Base-by-base conservation (phyloP, 768 basidiomycete species). In the Serpula lacrymans region DNA sequence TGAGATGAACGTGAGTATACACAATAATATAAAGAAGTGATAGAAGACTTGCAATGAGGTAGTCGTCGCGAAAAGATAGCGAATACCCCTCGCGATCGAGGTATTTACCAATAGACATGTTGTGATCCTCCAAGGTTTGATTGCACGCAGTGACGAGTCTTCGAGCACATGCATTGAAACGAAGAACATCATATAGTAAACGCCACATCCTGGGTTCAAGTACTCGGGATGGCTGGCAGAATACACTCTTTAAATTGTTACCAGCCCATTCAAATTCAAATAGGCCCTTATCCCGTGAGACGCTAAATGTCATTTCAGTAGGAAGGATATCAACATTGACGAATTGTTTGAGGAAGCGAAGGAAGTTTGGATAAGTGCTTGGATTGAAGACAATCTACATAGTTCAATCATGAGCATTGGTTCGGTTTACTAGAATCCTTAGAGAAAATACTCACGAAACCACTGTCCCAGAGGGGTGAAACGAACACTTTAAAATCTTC, bases 251-350 rank as follows among this genome's bases (percentile, higher is more conserved):
- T 0, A 78, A 65, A 34, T 75, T 78, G 48, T 77, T 74, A 22
- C 85, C 84, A 3, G 85, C 83, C 84, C 88, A 89, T 58, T 89
- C 85, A 49, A 86, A 86, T n/a, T n/a, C n/a, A 12, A 49, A 49
- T 1, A 51, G 58, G 0, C 85, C 88, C 16, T 56, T 43, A 56
- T 88, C 84, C 34, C 85, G 71, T 3, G 86, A 84, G 27, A 91
- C 77, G 48, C 78, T 76, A 60, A 89, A 88, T 0, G 86, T 82
- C 86, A 88, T 89, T 41, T 80, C 77, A 0, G 84, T 85, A 3
- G 73, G 69, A 29, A 77, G 49, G 22, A 80, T 70, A 4, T 61
- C 63, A 28, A 87, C 71, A 11, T 59, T 52, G 5, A 70, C 62
- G 34, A 74, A 66, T 21, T 68, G 56, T 12, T 65, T 59, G 24